These are phyloP conservation scores for Aspergillus udagawae DNA, from an alignment of 2,329 filamentous ascomycete genomes.

Conservation along the genomic window DNA sequence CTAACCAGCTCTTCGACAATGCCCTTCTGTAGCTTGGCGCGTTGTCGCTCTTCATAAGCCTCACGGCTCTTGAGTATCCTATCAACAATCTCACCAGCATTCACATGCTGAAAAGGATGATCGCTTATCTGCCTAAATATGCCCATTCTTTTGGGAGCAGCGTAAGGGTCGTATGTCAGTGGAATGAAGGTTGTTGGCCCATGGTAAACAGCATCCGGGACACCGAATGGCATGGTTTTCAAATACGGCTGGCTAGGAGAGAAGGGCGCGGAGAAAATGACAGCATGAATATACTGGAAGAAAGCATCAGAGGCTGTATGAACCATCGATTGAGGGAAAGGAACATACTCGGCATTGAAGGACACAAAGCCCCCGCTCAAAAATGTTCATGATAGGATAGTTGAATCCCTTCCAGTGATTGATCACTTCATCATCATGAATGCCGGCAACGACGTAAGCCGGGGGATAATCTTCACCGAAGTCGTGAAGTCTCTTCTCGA, in stretches of 20 bases:
- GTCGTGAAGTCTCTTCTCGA: constrained; percentile 59
- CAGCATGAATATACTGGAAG: constrained; percentile 73
- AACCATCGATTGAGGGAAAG: constrained; percentile 2
- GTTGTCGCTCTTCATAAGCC: constrained; percentile 86
- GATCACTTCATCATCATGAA: constrained; percentile 92
- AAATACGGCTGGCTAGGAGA: constrained; percentile 78
- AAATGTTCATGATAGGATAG: constrained; percentile 99
- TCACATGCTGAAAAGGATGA: constrained; percentile 81
- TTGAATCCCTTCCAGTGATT: constrained; percentile 97
- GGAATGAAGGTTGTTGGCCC: constrained; percentile 91
- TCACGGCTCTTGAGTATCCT: constrained; percentile 83
- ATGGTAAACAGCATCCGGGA: constrained; percentile 82
- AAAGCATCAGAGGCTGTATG: background rate
- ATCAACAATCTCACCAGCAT: constrained; percentile 86
- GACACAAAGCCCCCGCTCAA: constrained; percentile 91
- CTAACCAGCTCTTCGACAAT: constrained; percentile 66
- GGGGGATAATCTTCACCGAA: constrained; percentile 71
- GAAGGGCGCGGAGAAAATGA: constrained; percentile 88
- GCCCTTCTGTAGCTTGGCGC: constrained; percentile 83
- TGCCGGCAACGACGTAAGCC: constrained; percentile 83
- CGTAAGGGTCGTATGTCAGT: constrained; percentile 73
- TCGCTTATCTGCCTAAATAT: constrained; percentile 75
- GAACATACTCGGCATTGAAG: constrained; percentile 78
- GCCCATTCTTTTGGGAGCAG: constrained; percentile 71
- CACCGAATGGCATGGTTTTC: constrained; percentile 66